A percentile compares a stretch with the other conserved stretches of the same genome.
Evolutionary conservation across 2,329 filamentous ascomycete genomes (phyloP).

Genomic region (Monosporascus sp.): DNA sequence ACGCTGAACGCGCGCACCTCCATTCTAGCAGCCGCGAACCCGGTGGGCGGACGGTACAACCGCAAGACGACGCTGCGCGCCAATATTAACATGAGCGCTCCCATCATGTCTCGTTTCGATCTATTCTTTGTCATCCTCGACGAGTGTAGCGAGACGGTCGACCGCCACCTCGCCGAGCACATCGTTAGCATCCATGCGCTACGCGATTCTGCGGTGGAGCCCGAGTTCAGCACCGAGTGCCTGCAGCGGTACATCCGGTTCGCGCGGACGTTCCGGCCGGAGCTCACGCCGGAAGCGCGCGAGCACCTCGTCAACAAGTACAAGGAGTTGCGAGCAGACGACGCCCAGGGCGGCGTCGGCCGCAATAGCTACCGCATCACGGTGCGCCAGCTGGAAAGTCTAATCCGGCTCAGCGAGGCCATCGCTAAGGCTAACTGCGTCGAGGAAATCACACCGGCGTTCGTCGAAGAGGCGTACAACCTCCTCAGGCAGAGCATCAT

Average conservation of each 20-base stretch:
- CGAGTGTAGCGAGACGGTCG: constrained; percentile 88
- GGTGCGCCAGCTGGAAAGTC: constrained; percentile 87
- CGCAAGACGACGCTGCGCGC: constrained; percentile 87
- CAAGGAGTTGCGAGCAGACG: constrained; percentile 89
- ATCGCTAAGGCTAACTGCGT: constrained; percentile 98
- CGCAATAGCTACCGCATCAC: constrained; percentile 97
- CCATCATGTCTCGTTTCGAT: constrained; percentile 99
- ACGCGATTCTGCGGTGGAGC: constrained; percentile 83
- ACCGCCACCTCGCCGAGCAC: constrained; percentile 86
- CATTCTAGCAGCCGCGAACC: constrained; percentile 93
- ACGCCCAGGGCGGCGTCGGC: constrained; percentile 88
- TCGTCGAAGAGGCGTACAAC: constrained; percentile 89
- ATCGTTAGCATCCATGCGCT: constrained; percentile 93
- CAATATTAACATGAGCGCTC: constrained; percentile 98
- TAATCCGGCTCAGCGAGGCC: constrained; percentile 95
- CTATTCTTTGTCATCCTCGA: constrained; percentile 97
- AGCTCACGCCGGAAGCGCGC: constrained; percentile 85
- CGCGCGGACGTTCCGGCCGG: constrained; percentile 86
- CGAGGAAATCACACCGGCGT: constrained; percentile 75
- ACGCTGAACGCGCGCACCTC: constrained; percentile 93
- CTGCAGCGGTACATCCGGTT: constrained; percentile 96
- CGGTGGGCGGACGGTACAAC: constrained; percentile 94
- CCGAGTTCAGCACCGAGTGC: constrained; percentile 94
- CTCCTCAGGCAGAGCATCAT: constrained; percentile 93
- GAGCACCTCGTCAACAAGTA: constrained; percentile 83